These are phyloP conservation scores for Passiflora organensis DNA, from an alignment of 345 rosid genomes.

Conservation along the genomic window DNA sequence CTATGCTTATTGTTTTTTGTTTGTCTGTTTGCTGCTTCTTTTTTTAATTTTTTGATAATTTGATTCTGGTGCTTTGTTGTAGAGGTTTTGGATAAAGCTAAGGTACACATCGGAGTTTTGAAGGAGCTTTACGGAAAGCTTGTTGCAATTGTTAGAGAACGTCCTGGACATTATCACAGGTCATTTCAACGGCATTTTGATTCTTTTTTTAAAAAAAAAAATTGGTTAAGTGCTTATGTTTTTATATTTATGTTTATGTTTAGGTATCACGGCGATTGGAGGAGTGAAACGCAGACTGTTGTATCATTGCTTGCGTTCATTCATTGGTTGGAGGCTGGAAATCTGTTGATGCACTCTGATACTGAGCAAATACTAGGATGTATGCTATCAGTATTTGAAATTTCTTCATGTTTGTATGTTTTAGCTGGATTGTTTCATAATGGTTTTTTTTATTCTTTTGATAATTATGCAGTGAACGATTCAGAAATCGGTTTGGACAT, in stretches of 20 bases:
- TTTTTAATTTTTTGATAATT: neutral
- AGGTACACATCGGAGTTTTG: constrained; percentile 48
- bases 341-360: constrained; percentile 65
- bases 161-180: constrained; percentile 87
- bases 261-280: constrained; percentile 98
- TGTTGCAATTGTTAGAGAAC: constrained; percentile 45
- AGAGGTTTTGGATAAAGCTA: constrained; percentile 72
- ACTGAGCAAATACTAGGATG: constrained; percentile 78
- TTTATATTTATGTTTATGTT: constrained; percentile 8
- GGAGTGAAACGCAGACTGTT: constrained; percentile 79
- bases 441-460: constrained; percentile 4
- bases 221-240: no score
- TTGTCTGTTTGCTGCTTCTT: neutral
- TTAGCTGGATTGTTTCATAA: neutral
- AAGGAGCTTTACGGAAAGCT: constrained; percentile 54
- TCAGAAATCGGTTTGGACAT: constrained; percentile 67
- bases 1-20: neutral
- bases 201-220: no score
- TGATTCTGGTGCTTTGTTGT: constrained; percentile 3
- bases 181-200: neutral
- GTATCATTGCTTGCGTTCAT: constrained; percentile 80
- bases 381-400: constrained; percentile 43
- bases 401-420: neutral
- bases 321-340: constrained; percentile 89
- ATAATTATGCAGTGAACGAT: constrained; percentile 53